phyloP scores from a whole-genome alignment of 2,329 filamentous ascomycete genomes.

The Capronia americana region DNA sequence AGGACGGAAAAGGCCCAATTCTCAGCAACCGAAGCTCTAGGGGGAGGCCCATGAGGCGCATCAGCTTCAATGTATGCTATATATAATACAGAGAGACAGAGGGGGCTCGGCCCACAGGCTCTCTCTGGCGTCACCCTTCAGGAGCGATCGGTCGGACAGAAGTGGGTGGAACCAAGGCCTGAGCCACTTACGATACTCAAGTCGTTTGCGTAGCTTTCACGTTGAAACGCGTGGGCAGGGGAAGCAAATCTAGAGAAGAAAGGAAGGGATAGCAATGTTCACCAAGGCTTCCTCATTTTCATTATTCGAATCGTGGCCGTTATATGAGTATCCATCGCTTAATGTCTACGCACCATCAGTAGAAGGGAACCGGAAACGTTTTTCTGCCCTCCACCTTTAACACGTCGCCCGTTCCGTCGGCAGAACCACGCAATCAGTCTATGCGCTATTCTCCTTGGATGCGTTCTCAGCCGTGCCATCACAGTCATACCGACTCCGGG shows the following conservation, averaged over 20 bases:
- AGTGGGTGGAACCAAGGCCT: neutral
- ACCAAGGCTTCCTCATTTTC: neutral
- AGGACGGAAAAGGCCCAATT: neutral
- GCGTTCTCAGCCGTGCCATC: slow-evolving; percentile 4
- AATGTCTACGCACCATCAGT: neutral
- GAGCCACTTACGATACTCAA: neutral
- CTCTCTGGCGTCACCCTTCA: neutral
- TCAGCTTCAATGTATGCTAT: neutral
- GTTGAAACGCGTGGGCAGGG: neutral
- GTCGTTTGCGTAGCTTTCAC: neutral
- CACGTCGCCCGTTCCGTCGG: neutral
- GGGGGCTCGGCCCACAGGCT: neutral
- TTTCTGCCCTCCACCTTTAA: neutral
- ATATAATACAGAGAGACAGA: neutral
- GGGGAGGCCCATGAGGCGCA: neutral
- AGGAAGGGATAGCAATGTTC: too few species aligned
- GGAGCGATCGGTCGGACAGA: too few species aligned
- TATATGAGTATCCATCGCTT: neutral
- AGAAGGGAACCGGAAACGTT: neutral
- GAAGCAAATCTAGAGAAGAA: neutral
- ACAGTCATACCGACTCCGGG: slow-evolving; percentile 30
- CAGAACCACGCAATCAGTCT: neutral
- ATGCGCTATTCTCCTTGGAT: slow-evolving; percentile 9
- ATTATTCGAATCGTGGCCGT: neutral
- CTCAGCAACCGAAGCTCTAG: neutral